Evolutionary conservation across 1,284 basidiomycete species (phyloP).

Genomic region (Veloporphyrellus conicus): DNA sequence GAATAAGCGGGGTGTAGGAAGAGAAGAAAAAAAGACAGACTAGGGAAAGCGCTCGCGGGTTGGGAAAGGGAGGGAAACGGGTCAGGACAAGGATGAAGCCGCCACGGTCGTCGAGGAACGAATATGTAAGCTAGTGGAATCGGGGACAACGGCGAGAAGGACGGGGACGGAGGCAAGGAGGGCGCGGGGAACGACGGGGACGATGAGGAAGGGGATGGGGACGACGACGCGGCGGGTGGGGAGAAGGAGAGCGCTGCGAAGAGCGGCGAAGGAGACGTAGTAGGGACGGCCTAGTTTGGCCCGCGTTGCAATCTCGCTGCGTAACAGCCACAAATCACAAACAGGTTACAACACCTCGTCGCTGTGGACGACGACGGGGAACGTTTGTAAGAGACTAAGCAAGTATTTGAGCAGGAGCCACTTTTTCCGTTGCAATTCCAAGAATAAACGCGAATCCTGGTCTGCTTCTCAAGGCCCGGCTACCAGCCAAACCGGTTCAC

Average conservation of each 20-base stretch:
- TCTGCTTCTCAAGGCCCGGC: too few species aligned
- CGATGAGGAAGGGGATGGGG: not conserved
- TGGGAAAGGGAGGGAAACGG: conserved; percentile 1
- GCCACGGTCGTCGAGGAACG: conserved; percentile 10
- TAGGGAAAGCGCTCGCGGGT: not conserved
- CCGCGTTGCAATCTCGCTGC: conserved; percentile 9
- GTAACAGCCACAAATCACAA: conserved; percentile 23
- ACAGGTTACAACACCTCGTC: conserved; percentile 17
- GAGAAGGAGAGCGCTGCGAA: too few species aligned
- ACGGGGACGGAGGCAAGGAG: not conserved
- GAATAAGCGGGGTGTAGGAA: not conserved
- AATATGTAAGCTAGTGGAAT: too few species aligned
- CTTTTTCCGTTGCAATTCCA: too few species aligned
- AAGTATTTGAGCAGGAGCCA: too few species aligned
- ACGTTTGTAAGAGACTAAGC: too few species aligned
- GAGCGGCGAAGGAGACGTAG: not conserved
- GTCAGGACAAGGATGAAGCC: conserved; percentile 1
- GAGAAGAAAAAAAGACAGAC: not conserved
- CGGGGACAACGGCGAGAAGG: not conserved
- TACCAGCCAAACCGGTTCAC: too few species aligned
- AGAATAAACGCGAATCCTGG: too few species aligned
- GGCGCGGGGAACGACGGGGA: not conserved
- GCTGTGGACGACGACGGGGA: conserved; percentile 10
- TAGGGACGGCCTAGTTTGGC: conserved; percentile 5
- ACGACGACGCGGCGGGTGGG: too few species aligned